phyloP scores from a whole-genome alignment of 2,329 filamentous ascomycete species.

The Setomelanomma holmii region DNA sequence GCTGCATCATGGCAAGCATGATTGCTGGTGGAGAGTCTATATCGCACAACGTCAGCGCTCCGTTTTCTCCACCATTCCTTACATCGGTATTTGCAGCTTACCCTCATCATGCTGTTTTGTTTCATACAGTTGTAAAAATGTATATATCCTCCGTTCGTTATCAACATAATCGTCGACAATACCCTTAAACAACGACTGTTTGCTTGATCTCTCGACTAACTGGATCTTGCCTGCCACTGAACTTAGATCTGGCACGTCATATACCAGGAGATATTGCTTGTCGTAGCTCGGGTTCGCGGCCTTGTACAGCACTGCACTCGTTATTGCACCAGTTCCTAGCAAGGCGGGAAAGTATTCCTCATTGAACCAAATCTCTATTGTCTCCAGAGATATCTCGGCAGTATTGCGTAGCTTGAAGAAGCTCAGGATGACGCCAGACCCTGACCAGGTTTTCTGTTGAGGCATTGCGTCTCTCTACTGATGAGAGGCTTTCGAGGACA shows the following conservation, averaged over 20 bases:
- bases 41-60: background rate
- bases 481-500: background rate
- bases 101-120: constrained; percentile 25
- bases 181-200: constrained; percentile 20
- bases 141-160: constrained; percentile 28
- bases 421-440: constrained; percentile 30
- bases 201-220: constrained; percentile 24
- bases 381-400: constrained; percentile 25
- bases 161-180: constrained; percentile 26
- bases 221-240: constrained; percentile 20
- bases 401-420: constrained; percentile 22
- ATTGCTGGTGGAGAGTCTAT: constrained; percentile 28
- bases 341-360: constrained; percentile 31
- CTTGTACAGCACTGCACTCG: constrained; percentile 27
- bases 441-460: constrained; percentile 13
- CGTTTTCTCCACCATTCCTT: no score
- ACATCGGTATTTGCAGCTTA: constrained; percentile 1
- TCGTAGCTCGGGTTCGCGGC: constrained; percentile 25
- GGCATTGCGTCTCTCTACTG: constrained; percentile 2
- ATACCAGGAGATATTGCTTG: constrained; percentile 33
- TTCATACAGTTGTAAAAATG: constrained; percentile 26
- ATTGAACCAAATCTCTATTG: constrained; percentile 31
- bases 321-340: constrained; percentile 23
- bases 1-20: constrained; percentile 39
- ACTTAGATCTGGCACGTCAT: constrained; percentile 31